Evolutionary conservation across 2,329 filamentous ascomycete genomes (phyloP), one percentile per base, ranked within the genome.

Genomic region (Trichoderma sp.): DNA sequence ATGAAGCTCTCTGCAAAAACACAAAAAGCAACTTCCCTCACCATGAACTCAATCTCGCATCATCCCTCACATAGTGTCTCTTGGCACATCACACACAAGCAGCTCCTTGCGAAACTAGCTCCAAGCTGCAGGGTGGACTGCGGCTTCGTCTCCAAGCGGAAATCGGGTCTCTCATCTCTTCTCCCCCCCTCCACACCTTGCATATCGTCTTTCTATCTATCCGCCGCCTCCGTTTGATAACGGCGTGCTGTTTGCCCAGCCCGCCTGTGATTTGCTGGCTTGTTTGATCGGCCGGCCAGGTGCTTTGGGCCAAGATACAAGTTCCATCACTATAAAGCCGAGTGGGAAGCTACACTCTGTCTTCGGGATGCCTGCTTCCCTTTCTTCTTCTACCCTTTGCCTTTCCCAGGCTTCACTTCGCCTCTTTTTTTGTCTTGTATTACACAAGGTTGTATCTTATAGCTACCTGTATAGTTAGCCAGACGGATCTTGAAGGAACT

Each of bases 321-420:
- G 58, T 28, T 28, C 30, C 39, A 58, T 26, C 17, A 50, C 23
- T 68, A 67, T 67, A 69, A 69, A 69, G 57, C 28, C n/a, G 57
- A n/a, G 66, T 23, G 39, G 66, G 66, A 69, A 69, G 66, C 36
- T 53, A 53, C 13, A 47, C 32, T 66, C 28, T 17, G 36, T 17
- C 15, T 28, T 11, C n/a, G 6, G 11, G 26, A 58, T 50, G 57
- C 17, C 15, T 68, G 32, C 55, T 62, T 36, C 39, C 20, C 43
- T 47, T 26, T 17, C 17, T 43, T 68, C 20, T 50, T 62, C 30
- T 50, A 70, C 71, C 62, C 67, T 47, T 71, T 73, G 68, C 66
- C 67, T 32, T 70, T 68, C 34, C 69, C 70, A 75, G 76, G 73
- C 68, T 71, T 76, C 73, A 71, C 36, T 32, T 59, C 75, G 73